Base-by-base conservation (phyloP, 2,329 filamentous ascomycete genomes). In the Pyricularia pennisetigena region DNA sequence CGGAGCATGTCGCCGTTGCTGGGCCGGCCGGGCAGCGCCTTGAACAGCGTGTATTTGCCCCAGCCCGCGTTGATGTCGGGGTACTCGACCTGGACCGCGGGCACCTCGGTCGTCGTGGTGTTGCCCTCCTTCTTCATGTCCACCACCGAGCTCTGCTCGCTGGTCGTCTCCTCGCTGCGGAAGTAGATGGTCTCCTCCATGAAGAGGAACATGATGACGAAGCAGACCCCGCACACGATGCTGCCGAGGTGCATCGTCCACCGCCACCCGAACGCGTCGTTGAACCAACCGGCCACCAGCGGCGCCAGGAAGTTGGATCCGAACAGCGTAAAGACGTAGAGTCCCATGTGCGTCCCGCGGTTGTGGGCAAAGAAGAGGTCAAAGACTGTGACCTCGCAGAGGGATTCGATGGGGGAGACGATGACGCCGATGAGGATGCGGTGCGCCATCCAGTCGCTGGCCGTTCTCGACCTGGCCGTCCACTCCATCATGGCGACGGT, bases 101-200 rank as follows among this genome's bases (percentile, higher is more conserved):
- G 68, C 12, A 32, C 41, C 59, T 30, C 61, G 16, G 24, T 59
- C 28, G 29, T 30, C 3, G 54, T 64, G 28, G 28, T 57, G 1
- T 30, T 66, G 29, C 30, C 62, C 16, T 41, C 20, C 20, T 61
- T 5, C 65, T 71, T 72, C 30, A 74, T 70, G 24, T 74, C 77
- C 64, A 77, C 76, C 66, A 76, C 67, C 7, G 76, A 77, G 63
- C 63, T 65, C 63, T 65, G 63, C n/a, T 65, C 63, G 63, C 29
- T 41, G 7, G 29, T 0, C 9, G 7, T 14, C 24, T 65, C 63
- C 29, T 65, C 63, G 5, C 73, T 68, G 14, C 82, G 80, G 66
- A 78, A 74, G 72, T 83, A 86, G 73, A 85, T 87, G 5, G 86
- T 87, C 74, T 88, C 86, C 74, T 88, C 86, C 79, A 87, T 82